These are phyloP conservation scores for Chlorokybus atmophyticus DNA, from an alignment of 139 green algal genomes.

Conservation along the genomic window DNA sequence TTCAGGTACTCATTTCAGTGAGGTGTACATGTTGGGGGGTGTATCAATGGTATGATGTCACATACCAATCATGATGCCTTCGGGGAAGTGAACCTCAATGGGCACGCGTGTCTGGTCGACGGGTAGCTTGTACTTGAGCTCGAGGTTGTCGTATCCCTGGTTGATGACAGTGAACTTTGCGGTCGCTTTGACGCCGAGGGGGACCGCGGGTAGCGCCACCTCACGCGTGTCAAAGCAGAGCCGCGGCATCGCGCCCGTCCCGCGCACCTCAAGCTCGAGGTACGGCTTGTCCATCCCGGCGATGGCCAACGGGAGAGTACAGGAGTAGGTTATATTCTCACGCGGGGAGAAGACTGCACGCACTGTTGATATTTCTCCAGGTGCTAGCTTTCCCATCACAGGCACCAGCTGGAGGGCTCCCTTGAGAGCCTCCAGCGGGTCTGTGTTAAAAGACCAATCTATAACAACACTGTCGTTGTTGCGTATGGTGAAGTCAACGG, in stretches of 20 bases:
- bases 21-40: no score
- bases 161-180: constrained; percentile 54
- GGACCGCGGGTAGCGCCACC: constrained; percentile 34
- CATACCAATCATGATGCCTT: constrained; percentile 53
- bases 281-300: constrained; percentile 14
- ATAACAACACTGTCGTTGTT: constrained; percentile 34
- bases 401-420: no score
- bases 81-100: constrained; percentile 49
- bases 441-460: no score
- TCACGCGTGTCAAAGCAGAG: constrained; percentile 24
- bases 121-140: constrained; percentile 47
- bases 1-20: no score
- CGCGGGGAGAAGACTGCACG: no score
- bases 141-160: constrained; percentile 67
- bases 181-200: constrained; percentile 33
- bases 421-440: no score
- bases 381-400: no score
- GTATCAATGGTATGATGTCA: no score
- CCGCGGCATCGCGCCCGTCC: constrained; percentile 1
- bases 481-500: constrained; percentile 21
- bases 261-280: constrained; percentile 5
- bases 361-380: no score
- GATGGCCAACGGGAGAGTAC: no score
- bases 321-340: no score
- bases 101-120: constrained; percentile 46